Evolutionary conservation across 2,329 filamentous ascomycete species (phyloP).

Genomic region (Cytospora chrysosperma): DNA sequence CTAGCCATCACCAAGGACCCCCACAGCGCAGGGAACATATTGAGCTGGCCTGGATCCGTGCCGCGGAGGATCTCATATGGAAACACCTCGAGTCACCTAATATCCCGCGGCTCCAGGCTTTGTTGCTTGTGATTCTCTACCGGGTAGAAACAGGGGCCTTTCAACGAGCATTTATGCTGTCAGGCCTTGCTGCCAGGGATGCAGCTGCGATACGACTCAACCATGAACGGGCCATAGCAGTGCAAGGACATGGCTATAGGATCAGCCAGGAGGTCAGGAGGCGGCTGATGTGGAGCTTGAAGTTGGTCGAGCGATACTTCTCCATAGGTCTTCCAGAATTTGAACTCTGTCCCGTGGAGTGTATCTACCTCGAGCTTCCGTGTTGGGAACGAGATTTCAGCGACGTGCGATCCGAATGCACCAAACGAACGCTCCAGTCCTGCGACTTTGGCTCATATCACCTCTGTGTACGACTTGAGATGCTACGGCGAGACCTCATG

Average conservation of each 20-base stretch:
- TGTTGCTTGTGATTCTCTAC: constrained; percentile 46
- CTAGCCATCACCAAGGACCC: constrained; percentile 16
- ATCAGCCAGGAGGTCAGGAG: constrained; percentile 44
- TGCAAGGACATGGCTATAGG: constrained; percentile 29
- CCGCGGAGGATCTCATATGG: constrained; percentile 25
- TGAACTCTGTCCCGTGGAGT: constrained; percentile 43
- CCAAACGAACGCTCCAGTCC: constrained; percentile 9
- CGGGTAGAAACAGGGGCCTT: constrained; percentile 44
- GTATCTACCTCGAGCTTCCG: constrained; percentile 42
- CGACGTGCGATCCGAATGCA: not conserved
- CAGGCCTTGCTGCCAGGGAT: constrained; percentile 43
- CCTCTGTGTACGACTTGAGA: constrained; percentile 27
- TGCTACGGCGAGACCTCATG: constrained; percentile 26
- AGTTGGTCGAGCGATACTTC: constrained; percentile 43
- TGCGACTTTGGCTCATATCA: constrained; percentile 23
- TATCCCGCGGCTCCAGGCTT: constrained; percentile 36
- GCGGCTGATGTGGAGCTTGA: constrained; percentile 46
- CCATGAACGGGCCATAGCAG: constrained; percentile 40
- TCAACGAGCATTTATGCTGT: constrained; percentile 45
- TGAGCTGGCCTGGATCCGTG: constrained; percentile 13
- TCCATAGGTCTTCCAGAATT: constrained; percentile 46
- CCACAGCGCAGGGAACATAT: constrained; percentile 6
- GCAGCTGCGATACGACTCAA: constrained; percentile 45
- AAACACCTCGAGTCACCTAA: constrained; percentile 27
- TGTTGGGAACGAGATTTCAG: constrained; percentile 45